Conservation (phyloP, 768 basidiomycete species). For the Pisolithus sp. region DNA sequence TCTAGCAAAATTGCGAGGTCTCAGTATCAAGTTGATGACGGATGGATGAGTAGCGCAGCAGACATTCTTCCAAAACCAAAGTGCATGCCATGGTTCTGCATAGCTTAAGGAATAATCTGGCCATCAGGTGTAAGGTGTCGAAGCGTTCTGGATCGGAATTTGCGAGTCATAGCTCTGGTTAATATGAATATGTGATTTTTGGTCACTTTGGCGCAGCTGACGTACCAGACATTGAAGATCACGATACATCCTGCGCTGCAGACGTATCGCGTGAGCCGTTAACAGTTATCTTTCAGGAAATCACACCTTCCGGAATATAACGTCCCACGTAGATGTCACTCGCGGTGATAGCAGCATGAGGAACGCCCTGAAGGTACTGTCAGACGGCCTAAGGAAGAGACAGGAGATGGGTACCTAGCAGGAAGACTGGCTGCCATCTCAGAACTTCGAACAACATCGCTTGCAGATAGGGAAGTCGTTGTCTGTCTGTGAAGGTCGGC, state of each 20-base stretch:
- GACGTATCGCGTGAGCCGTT: not conserved
- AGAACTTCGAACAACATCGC: constrained; percentile 19
- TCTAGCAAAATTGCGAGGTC: not conserved
- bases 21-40: too few species aligned
- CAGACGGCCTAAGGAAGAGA: not conserved
- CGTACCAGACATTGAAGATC: not conserved
- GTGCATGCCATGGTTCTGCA: not conserved
- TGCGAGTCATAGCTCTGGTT: not conserved
- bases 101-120: not conserved
- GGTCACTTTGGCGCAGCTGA: too few species aligned
- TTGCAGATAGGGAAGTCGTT: constrained; percentile 20
- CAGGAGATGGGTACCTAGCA: constrained; percentile 3
- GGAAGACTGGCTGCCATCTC: constrained; percentile 16
- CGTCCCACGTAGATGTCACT: constrained; percentile 16
- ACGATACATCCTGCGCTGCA: not conserved
- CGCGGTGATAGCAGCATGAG: constrained; percentile 1
- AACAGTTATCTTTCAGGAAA: not conserved
- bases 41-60: too few species aligned
- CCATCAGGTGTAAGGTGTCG: not conserved
- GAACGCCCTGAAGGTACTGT: not conserved
- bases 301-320: constrained; percentile 15
- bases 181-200: too few species aligned
- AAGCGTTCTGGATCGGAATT: not conserved
- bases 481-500: constrained; percentile 20
- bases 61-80: constrained; percentile 2